These are phyloP conservation scores for Aspergillus mulundensis DNA, from an alignment of 495 filamentous ascomycete species.

Conservation along the genomic window DNA sequence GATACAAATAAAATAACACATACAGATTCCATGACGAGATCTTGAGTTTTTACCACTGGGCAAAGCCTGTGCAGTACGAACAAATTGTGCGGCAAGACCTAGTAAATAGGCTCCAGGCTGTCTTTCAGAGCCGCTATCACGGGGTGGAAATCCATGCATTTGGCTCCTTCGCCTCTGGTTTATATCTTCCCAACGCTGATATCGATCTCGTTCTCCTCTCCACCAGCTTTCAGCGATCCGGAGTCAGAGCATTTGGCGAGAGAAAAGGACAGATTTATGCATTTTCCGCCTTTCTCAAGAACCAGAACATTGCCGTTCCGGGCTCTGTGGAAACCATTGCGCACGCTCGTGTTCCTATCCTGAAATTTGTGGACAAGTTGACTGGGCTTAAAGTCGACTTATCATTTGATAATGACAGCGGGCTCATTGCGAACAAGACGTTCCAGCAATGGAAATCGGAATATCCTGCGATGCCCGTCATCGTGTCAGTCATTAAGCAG, in stretches of 20 bases:
- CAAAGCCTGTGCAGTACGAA: constrained; percentile 74
- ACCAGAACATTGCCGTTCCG: constrained; percentile 42
- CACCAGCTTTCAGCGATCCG: constrained; percentile 45
- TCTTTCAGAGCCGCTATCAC: constrained; percentile 48
- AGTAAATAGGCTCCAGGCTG: constrained; percentile 55
- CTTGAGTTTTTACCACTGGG: constrained; percentile 79
- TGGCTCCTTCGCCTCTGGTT: constrained; percentile 84
- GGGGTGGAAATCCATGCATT: constrained; percentile 66
- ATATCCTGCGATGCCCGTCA: constrained; percentile 76
- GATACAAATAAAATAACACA: background rate
- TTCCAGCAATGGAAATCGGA: constrained; percentile 72
- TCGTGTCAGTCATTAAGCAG: constrained; percentile 87
- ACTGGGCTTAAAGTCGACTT: constrained; percentile 81
- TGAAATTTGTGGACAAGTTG: constrained; percentile 75
- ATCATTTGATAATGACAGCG: constrained; percentile 88
- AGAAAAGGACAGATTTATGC: constrained; percentile 42
- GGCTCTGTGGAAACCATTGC: constrained; percentile 60
- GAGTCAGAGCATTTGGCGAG: constrained; percentile 41
- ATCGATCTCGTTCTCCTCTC: constrained; percentile 91
- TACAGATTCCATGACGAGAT: constrained; percentile 75
- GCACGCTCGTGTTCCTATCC: constrained; percentile 81
- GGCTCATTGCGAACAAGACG: constrained; percentile 70
- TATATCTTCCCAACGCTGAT: constrained; percentile 88
- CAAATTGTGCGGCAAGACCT: constrained; percentile 66
- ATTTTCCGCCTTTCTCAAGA: constrained; percentile 50